Conservation (phyloP, 345 rosid genomes). For the Gossypium raimondii region DNA sequence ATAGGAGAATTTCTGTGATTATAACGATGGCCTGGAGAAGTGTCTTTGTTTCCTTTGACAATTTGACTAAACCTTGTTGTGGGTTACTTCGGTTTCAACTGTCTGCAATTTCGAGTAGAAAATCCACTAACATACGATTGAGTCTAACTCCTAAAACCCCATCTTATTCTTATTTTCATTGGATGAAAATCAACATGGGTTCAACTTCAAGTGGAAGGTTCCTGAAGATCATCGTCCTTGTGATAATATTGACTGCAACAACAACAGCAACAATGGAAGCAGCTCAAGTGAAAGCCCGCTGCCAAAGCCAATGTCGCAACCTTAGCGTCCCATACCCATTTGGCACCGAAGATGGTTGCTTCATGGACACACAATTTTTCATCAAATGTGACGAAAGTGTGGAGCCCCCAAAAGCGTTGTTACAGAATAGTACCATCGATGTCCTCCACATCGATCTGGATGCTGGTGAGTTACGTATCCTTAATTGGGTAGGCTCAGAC, state of each 20-base stretch:
- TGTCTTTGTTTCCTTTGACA: too few relatives aligned
- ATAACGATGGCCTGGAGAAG: too few relatives aligned
- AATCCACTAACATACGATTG: not conserved
- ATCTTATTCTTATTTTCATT: too few relatives aligned
- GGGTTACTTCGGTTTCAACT: not conserved
- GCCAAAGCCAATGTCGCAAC: conserved; percentile 9
- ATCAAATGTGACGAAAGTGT: conserved; percentile 2
- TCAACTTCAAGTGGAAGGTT: not conserved
- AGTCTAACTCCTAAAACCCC: too few relatives aligned
- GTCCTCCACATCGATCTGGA: conserved; percentile 14
- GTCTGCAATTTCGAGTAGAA: too few relatives aligned
- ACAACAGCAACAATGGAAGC: not conserved
- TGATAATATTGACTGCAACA: not conserved
- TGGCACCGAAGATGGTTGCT: conserved; percentile 14
- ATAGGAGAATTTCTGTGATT: too few relatives aligned
- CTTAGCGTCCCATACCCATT: conserved; percentile 25
- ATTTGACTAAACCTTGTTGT: too few relatives aligned
- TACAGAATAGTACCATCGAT: not conserved
- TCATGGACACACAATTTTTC: not conserved
- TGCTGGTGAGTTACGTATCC: conserved; percentile 13
- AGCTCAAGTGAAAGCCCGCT: not conserved
- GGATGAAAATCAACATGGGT: not conserved
- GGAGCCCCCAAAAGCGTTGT: not conserved
- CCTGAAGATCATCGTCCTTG: not conserved
- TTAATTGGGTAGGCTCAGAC: not conserved